phyloP scores from a whole-genome alignment of 352 stramenopile species.

The Pythium apleroticum region DNA sequence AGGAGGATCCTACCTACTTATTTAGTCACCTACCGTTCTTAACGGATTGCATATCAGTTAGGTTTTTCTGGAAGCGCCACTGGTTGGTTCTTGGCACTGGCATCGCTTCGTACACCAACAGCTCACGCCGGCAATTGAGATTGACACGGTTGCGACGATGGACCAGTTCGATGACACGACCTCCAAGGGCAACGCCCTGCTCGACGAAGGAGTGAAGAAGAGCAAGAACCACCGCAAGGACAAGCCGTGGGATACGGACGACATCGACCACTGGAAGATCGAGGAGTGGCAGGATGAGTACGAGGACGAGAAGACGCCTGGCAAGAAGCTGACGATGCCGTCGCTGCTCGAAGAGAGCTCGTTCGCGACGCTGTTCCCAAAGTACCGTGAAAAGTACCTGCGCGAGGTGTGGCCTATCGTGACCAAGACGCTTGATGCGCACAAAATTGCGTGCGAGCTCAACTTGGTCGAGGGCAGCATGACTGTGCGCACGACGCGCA shows the following conservation, averaged over 20 bases:
- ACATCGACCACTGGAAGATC: constrained; percentile 99
- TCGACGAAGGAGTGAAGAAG: constrained; percentile 39
- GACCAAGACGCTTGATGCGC: constrained; percentile 94
- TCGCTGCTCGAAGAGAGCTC: constrained; percentile 97
- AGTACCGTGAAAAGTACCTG: constrained; percentile 99
- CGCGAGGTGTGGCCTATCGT: constrained; percentile 98
- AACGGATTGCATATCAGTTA: background rate
- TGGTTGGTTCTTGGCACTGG: constrained; percentile 22
- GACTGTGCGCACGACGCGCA: constrained; percentile 93
- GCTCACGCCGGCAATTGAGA: background rate
- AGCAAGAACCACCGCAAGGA: constrained; percentile 97
- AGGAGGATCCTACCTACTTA: constrained; percentile 8
- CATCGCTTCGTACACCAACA: constrained; percentile 23
- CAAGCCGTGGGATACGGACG: constrained; percentile 98
- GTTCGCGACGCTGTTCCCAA: constrained; percentile 99
- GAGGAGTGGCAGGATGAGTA: constrained; percentile 79
- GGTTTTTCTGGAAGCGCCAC: constrained; percentile 19
- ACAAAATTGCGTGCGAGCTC: constrained; percentile 97
- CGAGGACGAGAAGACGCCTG: constrained; percentile 80
- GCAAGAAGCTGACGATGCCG: constrained; percentile 62
- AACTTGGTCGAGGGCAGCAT: constrained; percentile 97
- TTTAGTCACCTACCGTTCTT: constrained; percentile 8
- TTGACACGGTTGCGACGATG: constrained; percentile 31
- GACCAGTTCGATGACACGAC: constrained; percentile 65
- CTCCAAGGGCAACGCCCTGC: constrained; percentile 31